phyloP scores from a whole-genome alignment of 176 grass and related monocot genomes.

The Zea luxurians region DNA sequence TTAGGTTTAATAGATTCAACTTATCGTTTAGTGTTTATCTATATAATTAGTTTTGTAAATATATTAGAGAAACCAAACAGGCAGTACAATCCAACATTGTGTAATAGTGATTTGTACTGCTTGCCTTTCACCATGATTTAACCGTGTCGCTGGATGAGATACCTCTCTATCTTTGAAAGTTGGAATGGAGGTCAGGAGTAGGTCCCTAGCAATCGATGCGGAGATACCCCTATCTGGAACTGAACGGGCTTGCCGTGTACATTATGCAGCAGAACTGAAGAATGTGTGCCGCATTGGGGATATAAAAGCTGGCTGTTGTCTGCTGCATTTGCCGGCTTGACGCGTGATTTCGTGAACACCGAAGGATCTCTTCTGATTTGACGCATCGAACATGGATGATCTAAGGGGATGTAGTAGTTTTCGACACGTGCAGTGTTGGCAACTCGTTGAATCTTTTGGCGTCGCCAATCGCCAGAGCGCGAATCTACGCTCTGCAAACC shows the following conservation, averaged over 20 bases:
- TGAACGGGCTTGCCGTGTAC: not conserved
- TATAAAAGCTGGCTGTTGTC: not conserved
- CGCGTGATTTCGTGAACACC: not conserved
- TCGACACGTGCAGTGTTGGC: not conserved
- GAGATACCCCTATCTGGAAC: not conserved
- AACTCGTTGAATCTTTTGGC: not conserved
- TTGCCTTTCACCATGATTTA: no score
- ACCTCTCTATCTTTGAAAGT: no score
- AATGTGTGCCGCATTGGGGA: not conserved
- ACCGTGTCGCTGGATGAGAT: no score
- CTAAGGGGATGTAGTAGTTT: not conserved
- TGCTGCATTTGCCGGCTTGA: not conserved
- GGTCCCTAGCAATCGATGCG: no score
- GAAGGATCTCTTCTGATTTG: not conserved
- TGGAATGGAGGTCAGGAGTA: no score
- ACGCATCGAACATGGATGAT: not conserved
- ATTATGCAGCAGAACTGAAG: not conserved
- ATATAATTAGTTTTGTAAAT: no score
- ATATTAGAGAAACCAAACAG: no score
- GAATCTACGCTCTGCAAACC: not conserved
- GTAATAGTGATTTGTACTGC: not conserved
- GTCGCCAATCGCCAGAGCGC: not conserved
- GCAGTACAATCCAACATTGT: no score
- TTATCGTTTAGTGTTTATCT: no score
- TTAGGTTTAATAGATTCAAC: no score